phyloP scores from a whole-genome alignment of 805 yeast species.

The Myxozyma lipomycoides region DNA sequence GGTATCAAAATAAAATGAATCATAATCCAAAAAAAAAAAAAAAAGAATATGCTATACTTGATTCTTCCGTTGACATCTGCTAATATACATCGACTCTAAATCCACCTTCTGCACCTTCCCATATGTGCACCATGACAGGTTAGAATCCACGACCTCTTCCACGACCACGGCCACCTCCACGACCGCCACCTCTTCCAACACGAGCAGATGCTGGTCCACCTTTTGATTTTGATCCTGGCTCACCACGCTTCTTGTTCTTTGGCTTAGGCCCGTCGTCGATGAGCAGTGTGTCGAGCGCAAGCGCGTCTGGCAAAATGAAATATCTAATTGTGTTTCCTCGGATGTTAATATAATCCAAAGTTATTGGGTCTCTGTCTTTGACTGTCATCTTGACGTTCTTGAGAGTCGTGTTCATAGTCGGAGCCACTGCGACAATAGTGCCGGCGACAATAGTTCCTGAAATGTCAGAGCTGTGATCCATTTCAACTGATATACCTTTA shows the following conservation, averaged over 20 bases:
- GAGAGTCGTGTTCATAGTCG: conserved; percentile 83
- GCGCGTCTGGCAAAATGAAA: conserved; percentile 77
- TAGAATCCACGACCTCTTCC: conserved; percentile 32
- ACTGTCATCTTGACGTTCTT: conserved; percentile 77
- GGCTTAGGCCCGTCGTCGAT: conserved; percentile 45
- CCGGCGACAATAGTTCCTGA: conserved; percentile 69
- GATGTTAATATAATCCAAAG: conserved; percentile 72
- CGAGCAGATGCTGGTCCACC: conserved; percentile 29
- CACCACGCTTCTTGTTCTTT: conserved; percentile 32
- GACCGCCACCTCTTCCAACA: conserved; percentile 30
- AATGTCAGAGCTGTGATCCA: too few species aligned
- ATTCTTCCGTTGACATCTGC: too few species aligned
- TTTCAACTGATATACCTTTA: too few species aligned
- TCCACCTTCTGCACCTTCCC: too few species aligned
- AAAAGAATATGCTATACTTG: too few species aligned
- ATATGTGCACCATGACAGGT: too few species aligned
- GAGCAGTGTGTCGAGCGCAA: conserved; percentile 55
- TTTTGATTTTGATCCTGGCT: conserved; percentile 27
- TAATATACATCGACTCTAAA: too few species aligned
- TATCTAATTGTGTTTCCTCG: conserved; percentile 87
- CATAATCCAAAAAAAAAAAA: conserved; percentile 3
- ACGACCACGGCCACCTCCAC: conserved; percentile 32
- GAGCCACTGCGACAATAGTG: conserved; percentile 76
- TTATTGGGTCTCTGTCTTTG: conserved; percentile 62
- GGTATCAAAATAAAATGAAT: too few species aligned